Percentiles rank a stretch among this genome's conserved stretches.
These are phyloP conservation scores for Vicia sativa DNA, from an alignment of 306 rosid genomes.

Conservation along the genomic window DNA sequence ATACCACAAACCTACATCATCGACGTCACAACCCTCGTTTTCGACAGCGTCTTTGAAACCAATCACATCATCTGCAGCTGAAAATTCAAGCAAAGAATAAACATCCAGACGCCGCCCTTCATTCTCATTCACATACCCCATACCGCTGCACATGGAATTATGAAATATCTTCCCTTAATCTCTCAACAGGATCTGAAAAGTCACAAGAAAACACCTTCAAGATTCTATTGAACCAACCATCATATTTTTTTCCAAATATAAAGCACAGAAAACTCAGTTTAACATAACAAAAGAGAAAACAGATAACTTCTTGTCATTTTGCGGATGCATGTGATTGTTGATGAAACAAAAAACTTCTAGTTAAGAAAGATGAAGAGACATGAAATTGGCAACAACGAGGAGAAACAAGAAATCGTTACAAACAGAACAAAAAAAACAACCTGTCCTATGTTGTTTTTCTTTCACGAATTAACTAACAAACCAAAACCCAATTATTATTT, in stretches of 20 bases:
- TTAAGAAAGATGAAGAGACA: conserved; percentile 26
- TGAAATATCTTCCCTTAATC: too few relatives aligned
- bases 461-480: conserved; percentile 7
- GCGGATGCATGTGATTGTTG: conserved; percentile 13
- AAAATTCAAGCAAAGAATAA: conserved; percentile 66
- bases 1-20: conserved; percentile 72
- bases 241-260: conserved; percentile 8
- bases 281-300: conserved; percentile 37
- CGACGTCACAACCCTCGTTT: conserved; percentile 55
- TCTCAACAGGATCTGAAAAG: conserved; percentile 32
- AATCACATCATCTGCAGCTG: conserved; percentile 61
- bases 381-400: conserved; percentile 28
- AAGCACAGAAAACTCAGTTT: conserved; percentile 25
- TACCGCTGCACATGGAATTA: too few relatives aligned
- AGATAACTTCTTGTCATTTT: conserved; percentile 22
- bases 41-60: conserved; percentile 66
- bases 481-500: not conserved
- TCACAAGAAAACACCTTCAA: conserved; percentile 23
- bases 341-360: conserved; percentile 1
- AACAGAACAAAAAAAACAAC: conserved; percentile 39
- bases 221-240: conserved; percentile 20
- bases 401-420: conserved; percentile 46
- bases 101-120: conserved; percentile 38
- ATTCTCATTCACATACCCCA: conserved; percentile 49
- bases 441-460: conserved; percentile 26